These are phyloP conservation scores for Aphelidium insulamus DNA, from an alignment of 371 early-diverging fungal genomes.

Conservation along the genomic window DNA sequence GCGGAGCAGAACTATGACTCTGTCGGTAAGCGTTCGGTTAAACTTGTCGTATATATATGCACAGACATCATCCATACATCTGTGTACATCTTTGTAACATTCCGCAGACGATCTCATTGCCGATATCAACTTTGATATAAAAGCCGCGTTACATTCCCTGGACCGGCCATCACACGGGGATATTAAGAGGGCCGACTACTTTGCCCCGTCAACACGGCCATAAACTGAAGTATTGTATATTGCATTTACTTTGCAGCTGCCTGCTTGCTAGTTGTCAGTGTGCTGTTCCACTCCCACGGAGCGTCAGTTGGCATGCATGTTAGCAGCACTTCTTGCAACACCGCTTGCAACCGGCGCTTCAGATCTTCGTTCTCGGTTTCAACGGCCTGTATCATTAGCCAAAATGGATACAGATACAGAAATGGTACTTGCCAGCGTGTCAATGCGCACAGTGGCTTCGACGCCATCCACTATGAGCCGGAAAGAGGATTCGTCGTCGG, in stretches of 20 bases:
- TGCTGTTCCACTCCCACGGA: too few species aligned
- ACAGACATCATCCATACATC: neutral
- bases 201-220: too few species aligned
- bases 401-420: constrained; percentile 17
- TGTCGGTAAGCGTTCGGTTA: constrained; percentile 24
- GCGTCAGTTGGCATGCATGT: too few species aligned
- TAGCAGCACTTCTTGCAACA: too few species aligned
- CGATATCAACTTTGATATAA: constrained; percentile 78
- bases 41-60: neutral
- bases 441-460: constrained; percentile 16
- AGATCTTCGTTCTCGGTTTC: constrained; percentile 13
- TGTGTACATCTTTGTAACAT: neutral
- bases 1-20: constrained; percentile 71
- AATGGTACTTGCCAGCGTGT: too few species aligned
- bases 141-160: constrained; percentile 46
- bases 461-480: constrained; percentile 18
- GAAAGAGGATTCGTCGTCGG: too few species aligned
- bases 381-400: constrained; percentile 10
- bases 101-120: constrained; percentile 56
- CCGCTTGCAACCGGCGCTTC: too few species aligned
- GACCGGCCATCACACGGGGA: constrained; percentile 18
- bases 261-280: too few species aligned
- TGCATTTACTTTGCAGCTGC: too few species aligned
- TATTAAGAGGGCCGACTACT: constrained; percentile 4
- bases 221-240: too few species aligned